Evolutionary conservation across 805 yeast genomes (phyloP), one percentile per base, ranked within the genome.

Genomic region (Pichia manshurica): DNA sequence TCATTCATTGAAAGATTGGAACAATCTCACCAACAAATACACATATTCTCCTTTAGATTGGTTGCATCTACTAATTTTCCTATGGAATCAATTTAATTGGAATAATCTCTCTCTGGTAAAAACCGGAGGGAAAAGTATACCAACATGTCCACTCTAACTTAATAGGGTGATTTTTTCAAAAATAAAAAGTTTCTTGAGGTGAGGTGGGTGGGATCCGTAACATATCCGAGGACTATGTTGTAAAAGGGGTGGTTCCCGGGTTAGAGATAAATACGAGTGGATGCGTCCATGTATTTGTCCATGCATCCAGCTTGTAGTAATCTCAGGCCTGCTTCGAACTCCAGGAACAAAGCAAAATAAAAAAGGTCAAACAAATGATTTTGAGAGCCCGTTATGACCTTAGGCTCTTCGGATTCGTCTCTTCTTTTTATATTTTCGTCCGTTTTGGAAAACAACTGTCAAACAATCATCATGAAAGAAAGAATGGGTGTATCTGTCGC

Each of bases 191-290:
- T 7, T 25, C 10, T 10, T 10, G 19, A 19, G 19, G 22, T 33
- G n/a, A 33, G 2, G 16, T 12, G 20, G 37, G 37, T 34, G 39
- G 43, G 34, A 25, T 16, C 28, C 8, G 15, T 6, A 40, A 40
- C 43, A 40, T 40, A 40, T 40, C 43, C 43, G 13, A 43, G 51
- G 67, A 63, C 50, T 63, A 63, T 60, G 56, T 51, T 40, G 53
- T 56, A 49, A 40, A 22, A 38, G 12, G 2, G 20, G 19, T 48
- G 54, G 53, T 53, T 52, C 52, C 51, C 55, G 29, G 29, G 49
- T 58, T 55, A 59, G 68, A 62, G 61, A 55, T 50, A 62, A 65
- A 60, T 57, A 64, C 67, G 68, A 60, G 65, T 47, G 39, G 45
- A 28, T 25, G 29, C 29, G 29, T 25, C 29, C 29, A 25, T 25